Evolutionary conservation across 805 yeast genomes (phyloP), one percentile per base, ranked within the genome.

Genomic region (Pichia nanzhaoensis): DNA sequence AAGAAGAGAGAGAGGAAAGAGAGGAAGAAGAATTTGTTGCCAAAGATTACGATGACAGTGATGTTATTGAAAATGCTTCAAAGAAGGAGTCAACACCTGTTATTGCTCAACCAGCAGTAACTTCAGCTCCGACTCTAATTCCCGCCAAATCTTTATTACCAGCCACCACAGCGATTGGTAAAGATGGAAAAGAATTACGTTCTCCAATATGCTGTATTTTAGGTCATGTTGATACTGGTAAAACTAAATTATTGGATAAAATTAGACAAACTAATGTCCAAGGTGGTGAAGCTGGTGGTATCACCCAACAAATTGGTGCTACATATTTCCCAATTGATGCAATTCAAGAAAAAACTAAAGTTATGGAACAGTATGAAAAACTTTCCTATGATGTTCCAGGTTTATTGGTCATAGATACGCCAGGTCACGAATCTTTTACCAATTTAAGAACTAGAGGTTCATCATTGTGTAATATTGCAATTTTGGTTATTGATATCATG

Each of bases 271-370:
- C 98, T 35, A 93, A 93, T 62, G 99, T 93, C 50, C 99, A 93
- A 73, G 99, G 97, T 66, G 99, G 99, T 63, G 99, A 93, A 73
- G 99, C 99, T 45, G 99, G 99, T 74, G 99, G 99, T 74, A 93
- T 93, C 66, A 93, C 99, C 53, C 99, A 93, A 77, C 99, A 93
- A 71, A 93, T 93, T 63, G 99, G 99, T 79, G 99, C 99, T 46
- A 93, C 99, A 19, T 93, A 93, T 66, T 93, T 93, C 87, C 99
- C 99, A 50, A 89, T 93, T 55, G 95, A 84, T 27, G 89, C 97
- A 36, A 87, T 93, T 59, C 82, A 82, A 66, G 80, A 80, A 61
- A 93, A 93, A 71, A 93, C 98, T 22, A 84, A 80, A 38, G 95
- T 84, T 41, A 91, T 93, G 97, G 78, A 85, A 46, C 73, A 80